Evolutionary conservation across 805 yeast species (phyloP).

Genomic region (Pichia kluyveri): DNA sequence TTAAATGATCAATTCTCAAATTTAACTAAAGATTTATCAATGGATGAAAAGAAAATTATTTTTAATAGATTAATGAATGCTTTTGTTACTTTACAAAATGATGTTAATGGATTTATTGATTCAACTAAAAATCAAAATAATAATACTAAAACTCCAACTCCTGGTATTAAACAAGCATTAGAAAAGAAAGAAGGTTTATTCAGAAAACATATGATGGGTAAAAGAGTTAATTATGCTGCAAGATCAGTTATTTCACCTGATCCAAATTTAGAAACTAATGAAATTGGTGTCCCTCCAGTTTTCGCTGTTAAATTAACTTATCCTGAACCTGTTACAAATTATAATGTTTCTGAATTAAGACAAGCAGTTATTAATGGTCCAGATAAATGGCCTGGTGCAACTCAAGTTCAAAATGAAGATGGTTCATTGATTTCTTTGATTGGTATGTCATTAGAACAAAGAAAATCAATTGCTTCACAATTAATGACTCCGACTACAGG

Average conservation of each 20-base stretch:
- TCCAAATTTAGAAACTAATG: constrained; percentile 95
- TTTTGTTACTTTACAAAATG: constrained; percentile 90
- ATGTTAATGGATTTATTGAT: constrained; percentile 89
- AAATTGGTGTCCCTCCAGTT: constrained; percentile 98
- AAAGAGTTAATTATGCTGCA: constrained; percentile 97
- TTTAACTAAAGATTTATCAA: constrained; percentile 50
- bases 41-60: constrained; percentile 54
- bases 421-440: constrained; percentile 73
- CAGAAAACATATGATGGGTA: constrained; percentile 99
- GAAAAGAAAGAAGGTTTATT: constrained; percentile 98
- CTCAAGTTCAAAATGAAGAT: constrained; percentile 91
- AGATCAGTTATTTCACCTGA: constrained; percentile 99
- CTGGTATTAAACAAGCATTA: constrained; percentile 95
- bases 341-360: constrained; percentile 83
- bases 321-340: constrained; percentile 95
- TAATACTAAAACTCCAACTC: constrained; percentile 63
- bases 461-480: constrained; percentile 92
- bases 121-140: constrained; percentile 78
- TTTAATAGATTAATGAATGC: constrained; percentile 92
- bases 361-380: constrained; percentile 97
- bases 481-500: constrained; percentile 73
- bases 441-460: constrained; percentile 87
- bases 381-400: constrained; percentile 97
- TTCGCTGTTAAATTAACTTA: constrained; percentile 92
- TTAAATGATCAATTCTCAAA: constrained; percentile 74